These are phyloP conservation scores for Raffaelea arxii DNA, from an alignment of 2,329 filamentous ascomycete species.

Conservation along the genomic window DNA sequence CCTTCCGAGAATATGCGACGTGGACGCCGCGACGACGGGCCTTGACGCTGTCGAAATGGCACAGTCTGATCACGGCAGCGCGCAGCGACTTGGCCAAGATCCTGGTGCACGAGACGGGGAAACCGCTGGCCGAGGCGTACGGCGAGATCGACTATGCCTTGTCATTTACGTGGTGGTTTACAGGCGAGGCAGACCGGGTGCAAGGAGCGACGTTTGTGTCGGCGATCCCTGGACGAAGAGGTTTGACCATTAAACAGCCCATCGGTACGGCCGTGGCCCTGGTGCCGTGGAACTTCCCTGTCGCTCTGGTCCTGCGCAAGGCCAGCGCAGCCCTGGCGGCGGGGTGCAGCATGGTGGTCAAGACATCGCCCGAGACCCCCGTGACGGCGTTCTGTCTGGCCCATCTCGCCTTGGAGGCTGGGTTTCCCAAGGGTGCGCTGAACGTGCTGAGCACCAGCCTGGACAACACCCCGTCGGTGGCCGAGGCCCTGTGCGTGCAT, in stretches of 20 bases:
- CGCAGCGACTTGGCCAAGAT: constrained; percentile 29
- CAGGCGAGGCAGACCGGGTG: constrained; percentile 36
- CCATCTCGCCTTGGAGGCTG: constrained; percentile 58
- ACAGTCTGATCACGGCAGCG: constrained; percentile 23
- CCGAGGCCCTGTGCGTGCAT: constrained; percentile 36
- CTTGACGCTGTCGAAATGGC: constrained; percentile 25
- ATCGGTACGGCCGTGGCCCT: constrained; percentile 58
- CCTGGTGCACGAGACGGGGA: constrained; percentile 42
- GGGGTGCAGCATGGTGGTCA: constrained; percentile 65
- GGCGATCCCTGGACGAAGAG: constrained; percentile 50
- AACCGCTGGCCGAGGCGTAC: constrained; percentile 42
- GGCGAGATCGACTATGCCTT: constrained; percentile 47
- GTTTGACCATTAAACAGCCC: constrained; percentile 67
- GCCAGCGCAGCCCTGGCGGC: constrained; percentile 59
- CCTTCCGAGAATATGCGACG: constrained; percentile 28
- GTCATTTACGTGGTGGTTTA: constrained; percentile 47
- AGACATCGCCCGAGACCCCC: constrained; percentile 66
- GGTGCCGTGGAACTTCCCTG: constrained; percentile 64
- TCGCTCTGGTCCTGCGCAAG: constrained; percentile 60
- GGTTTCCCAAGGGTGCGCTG: constrained; percentile 65
- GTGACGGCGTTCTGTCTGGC: constrained; percentile 62
- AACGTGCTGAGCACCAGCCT: constrained; percentile 36
- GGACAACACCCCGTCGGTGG: constrained; percentile 32
- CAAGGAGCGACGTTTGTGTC: constrained; percentile 52
- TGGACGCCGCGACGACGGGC: constrained; percentile 25